Base-by-base conservation (phyloP, 805 yeast species). In the Ogataea paraovalis region DNA sequence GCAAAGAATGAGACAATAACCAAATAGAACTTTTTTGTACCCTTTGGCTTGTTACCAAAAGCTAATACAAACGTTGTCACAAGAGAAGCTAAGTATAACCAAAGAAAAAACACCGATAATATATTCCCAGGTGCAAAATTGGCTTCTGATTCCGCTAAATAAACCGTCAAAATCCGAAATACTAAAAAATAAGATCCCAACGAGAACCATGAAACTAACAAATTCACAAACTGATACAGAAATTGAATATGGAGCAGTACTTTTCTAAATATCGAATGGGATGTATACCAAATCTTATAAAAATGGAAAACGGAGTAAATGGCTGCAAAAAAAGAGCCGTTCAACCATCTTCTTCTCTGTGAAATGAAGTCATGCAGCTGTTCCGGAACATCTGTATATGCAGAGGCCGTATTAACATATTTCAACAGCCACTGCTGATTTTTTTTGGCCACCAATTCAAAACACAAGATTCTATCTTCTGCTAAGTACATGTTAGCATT, bases 401-500 rank as follows among this genome's bases (percentile, higher is more conserved):
- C 98, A 53, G 80, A 80, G 4, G 97, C 96, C 47, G 83, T 78
- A 61, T 86, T 86, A 57, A 92, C 96, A 60, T 90, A 92, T 57
- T 83, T 80, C 57, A 94, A 76, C 19, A 87, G 70, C 87, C 96
- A 92, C 51, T 81, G 75, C 52, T 82, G 76, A 41, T 78, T 68
- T 49, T 73, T 74, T 61, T 92, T 92, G 2, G 97, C 94, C n/a
- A 92, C 95, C 44, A 92, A 74, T 68, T 92, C 98, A 71, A 88
- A 92, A 75, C 98, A 94, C 56, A 92, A 72, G 46, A 92, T 89
- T 67, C 98, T 80, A 68, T 94, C 99, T 69, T 92, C 98, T 6
- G 99, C 99, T 47, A 92, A 76, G 66, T 91, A 94, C 98, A 94
- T 92, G 65, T 92, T 92, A 3, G 96, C 85, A 34, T 92, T 87